Evolutionary conservation across 1,139 yeast species (phyloP).

Genomic region (Yamadazyma buinensis): DNA sequence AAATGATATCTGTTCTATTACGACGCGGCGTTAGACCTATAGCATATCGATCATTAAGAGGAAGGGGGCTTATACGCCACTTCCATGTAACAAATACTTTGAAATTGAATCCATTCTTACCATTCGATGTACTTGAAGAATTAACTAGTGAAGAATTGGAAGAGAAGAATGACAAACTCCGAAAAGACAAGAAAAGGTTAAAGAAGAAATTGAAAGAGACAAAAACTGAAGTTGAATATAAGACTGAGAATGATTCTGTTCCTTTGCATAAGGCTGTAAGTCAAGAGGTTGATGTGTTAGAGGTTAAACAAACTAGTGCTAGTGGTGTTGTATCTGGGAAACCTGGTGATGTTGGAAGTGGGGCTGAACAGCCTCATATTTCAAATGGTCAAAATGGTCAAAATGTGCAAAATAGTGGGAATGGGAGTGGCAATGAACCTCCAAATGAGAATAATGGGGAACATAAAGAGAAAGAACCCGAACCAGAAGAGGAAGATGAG

Average conservation of each 20-base stretch:
- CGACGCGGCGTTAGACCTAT: too few relatives aligned
- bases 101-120: slow-evolving; percentile 26
- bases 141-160: slow-evolving; percentile 27
- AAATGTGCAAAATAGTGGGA: slow-evolving; percentile 9
- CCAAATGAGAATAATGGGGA: slow-evolving; percentile 1
- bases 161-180: slow-evolving; percentile 23
- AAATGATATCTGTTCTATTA: too few relatives aligned
- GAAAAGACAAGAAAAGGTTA: slow-evolving; percentile 23
- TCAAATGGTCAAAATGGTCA: too few relatives aligned
- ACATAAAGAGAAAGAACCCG: slow-evolving; percentile 10
- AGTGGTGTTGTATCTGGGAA: slow-evolving; percentile 15
- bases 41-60: too few relatives aligned
- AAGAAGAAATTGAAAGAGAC: slow-evolving; percentile 18
- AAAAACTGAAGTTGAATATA: slow-evolving; percentile 9
- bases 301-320: slow-evolving; percentile 2
- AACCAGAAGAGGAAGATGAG: slow-evolving; percentile 12
- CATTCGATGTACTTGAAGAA: slow-evolving; percentile 31
- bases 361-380: slow-evolving; percentile 7
- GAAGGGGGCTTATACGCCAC: not conserved
- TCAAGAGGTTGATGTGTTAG: slow-evolving; percentile 9
- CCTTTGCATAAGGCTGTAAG: slow-evolving; percentile 13
- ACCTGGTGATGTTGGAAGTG: slow-evolving; percentile 9
- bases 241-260: slow-evolving; percentile 15
- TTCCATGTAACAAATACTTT: slow-evolving; percentile 2
- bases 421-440: slow-evolving; percentile 8